A percentile compares a stretch with the other conserved stretches of the same genome.
Evolutionary conservation across 169 alveolate species (phyloP).

Genomic region (Eimeria necatrix): DNA sequence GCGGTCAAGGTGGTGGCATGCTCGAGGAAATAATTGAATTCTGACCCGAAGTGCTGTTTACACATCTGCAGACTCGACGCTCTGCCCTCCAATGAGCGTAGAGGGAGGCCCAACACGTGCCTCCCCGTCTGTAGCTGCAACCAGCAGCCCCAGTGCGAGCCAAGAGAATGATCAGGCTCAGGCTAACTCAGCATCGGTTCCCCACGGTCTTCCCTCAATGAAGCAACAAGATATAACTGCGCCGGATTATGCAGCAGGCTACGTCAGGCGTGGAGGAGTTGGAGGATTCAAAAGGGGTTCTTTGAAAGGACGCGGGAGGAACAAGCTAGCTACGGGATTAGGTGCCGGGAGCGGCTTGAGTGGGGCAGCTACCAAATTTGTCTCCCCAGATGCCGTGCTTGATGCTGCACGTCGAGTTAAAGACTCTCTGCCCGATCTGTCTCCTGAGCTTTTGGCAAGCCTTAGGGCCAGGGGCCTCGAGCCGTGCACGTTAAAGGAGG

Average conservation of each 20-base stretch:
- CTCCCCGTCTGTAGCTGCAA: slow-evolving; percentile 52
- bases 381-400: slow-evolving; percentile 52
- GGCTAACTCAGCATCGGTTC: slow-evolving; percentile 37
- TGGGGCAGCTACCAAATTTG: slow-evolving; percentile 36
- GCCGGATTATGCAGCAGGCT: slow-evolving; percentile 15
- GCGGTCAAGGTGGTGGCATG: too few species aligned
- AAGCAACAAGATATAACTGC: slow-evolving; percentile 1
- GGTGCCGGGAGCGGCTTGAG: slow-evolving; percentile 3
- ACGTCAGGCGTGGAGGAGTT: slow-evolving; percentile 17
- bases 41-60: neutral
- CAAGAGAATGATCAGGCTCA: slow-evolving; percentile 74
- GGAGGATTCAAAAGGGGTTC: neutral
- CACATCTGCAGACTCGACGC: slow-evolving; percentile 16
- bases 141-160: slow-evolving; percentile 68
- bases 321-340: neutral
- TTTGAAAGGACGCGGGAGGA: slow-evolving; percentile 19
- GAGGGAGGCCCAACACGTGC: slow-evolving; percentile 41
- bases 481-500: slow-evolving; percentile 85
- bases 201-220: slow-evolving; percentile 31
- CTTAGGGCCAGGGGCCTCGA: slow-evolving; percentile 72
- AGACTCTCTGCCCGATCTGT: slow-evolving; percentile 55
- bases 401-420: slow-evolving; percentile 47
- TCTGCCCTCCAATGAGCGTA: slow-evolving; percentile 57
- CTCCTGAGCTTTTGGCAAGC: slow-evolving; percentile 45
- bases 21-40: too few species aligned